Percentiles rank a stretch among this genome's conserved stretches.
phyloP scores from a whole-genome alignment of 2,329 filamentous ascomycete species.

The Phialophora tarda region DNA sequence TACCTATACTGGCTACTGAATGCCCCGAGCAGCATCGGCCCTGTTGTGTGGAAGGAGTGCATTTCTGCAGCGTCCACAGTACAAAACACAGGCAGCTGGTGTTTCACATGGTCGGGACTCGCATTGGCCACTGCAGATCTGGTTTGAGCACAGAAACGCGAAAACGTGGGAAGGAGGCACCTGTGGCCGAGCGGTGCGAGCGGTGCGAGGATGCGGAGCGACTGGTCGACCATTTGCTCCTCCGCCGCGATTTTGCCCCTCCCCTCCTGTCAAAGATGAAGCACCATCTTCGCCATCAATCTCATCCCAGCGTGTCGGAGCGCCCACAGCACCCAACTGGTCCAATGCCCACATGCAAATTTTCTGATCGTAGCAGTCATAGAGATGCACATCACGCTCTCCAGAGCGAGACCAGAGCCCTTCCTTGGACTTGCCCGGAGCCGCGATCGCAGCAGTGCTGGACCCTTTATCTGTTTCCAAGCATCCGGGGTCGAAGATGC shows the following conservation, averaged over 20 bases:
- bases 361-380: background rate
- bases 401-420: background rate
- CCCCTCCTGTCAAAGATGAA: background rate
- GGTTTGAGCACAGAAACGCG: conserved; percentile 1
- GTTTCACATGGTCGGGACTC: background rate
- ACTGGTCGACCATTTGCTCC: background rate
- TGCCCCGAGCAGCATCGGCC: background rate
- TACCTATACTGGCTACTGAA: background rate
- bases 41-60: background rate
- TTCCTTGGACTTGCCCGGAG: background rate
- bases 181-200: background rate
- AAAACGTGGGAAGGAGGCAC: conserved; percentile 6
- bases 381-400: background rate
- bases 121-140: background rate
- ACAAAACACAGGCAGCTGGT: background rate
- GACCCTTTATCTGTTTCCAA: background rate
- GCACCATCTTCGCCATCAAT: background rate
- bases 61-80: background rate
- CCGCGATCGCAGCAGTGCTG: background rate
- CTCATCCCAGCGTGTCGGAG: background rate
- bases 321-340: background rate
- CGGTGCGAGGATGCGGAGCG: background rate
- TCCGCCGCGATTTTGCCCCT: background rate
- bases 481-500: conserved; percentile 14
- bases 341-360: background rate